Conservation (phyloP, 1,284 basidiomycete species). For the Irpex sp. region DNA sequence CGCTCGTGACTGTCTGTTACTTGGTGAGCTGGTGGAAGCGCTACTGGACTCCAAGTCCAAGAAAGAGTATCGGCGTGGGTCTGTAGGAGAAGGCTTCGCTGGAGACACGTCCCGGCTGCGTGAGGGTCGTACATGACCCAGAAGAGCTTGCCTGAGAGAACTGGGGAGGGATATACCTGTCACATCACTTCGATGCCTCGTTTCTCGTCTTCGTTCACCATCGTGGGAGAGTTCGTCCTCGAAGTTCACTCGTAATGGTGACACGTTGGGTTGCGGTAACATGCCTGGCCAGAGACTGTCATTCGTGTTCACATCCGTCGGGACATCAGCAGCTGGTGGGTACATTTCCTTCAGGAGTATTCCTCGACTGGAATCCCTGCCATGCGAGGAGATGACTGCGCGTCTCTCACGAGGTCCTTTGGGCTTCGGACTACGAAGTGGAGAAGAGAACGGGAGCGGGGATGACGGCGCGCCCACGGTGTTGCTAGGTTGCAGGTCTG, state of each 20-base stretch:
- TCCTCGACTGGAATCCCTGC: constrained; percentile 19
- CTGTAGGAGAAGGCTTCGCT: constrained; percentile 14
- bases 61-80: constrained; percentile 42
- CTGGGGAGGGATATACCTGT: constrained; percentile 25
- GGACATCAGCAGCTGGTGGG: constrained; percentile 6
- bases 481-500: neutral
- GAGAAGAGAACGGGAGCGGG: constrained; percentile 15
- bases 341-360: constrained; percentile 23
- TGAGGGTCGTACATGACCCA: neutral
- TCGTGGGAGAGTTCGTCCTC: constrained; percentile 17
- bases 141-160: constrained; percentile 16
- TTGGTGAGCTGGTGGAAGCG: constrained; percentile 21
- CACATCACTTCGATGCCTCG: constrained; percentile 21
- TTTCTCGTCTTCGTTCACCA: constrained; percentile 19
- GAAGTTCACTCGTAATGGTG: constrained; percentile 28
- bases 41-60: constrained; percentile 55
- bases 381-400: constrained; percentile 11
- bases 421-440: constrained; percentile 22
- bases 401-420: constrained; percentile 28
- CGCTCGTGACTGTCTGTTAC: constrained; percentile 19
- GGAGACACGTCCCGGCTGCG: neutral
- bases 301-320: constrained; percentile 12
- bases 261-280: constrained; percentile 9
- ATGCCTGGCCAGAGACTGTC: neutral
- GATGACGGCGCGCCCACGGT: constrained; percentile 16